Evolutionary conservation across 1,139 yeast genomes (phyloP), one percentile per base, ranked within the genome.

Genomic region (Kodamaea alishanica): DNA sequence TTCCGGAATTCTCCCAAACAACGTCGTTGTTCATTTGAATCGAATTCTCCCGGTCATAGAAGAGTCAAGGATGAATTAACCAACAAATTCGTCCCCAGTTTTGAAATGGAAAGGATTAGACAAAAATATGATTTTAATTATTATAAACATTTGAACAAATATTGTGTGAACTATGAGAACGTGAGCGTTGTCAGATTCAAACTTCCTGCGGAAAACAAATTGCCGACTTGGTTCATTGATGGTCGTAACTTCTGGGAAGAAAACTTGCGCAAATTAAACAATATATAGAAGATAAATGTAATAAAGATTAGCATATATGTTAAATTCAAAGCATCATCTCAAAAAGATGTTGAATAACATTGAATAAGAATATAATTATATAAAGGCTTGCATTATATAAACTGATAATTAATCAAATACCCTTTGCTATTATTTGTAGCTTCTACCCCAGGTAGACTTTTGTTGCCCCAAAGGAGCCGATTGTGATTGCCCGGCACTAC

Each of bases 221-320:
- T 87, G 26, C 95, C 95, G 0, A 67, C 60, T 2, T 87, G 96
- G 96, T 84, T 84, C 50, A 65, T 67, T 12, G 61, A 67, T 34
- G 83, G 82, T 38, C 58, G 89, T 42, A 75, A 78, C 45, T 56
- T 67, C 44, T 85, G 94, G 94, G 84, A 81, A 48, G 62, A 50
- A 9, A 46, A 39, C 30, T 49, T 46, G 33, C 39, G 38, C 33
- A 43, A 28, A 26, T 11, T 41, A 25, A 47, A 46, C 33, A 33
- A 25, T 26, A 24, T 28, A 24, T 28, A 30, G 10, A 8, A 15
- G 20, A n/a, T 6, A 15, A 6, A 9, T 8, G 10, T 12, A 11
- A 5, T 30, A 15, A 15, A 15, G 20, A 15, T 15, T 20, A 1
- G 28, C 12, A 15, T 36, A 6, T 27, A 9, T 10, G 5, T 10